Evolutionary conservation across 768 basidiomycete genomes (phyloP).

Genomic region (Mycena amicta): DNA sequence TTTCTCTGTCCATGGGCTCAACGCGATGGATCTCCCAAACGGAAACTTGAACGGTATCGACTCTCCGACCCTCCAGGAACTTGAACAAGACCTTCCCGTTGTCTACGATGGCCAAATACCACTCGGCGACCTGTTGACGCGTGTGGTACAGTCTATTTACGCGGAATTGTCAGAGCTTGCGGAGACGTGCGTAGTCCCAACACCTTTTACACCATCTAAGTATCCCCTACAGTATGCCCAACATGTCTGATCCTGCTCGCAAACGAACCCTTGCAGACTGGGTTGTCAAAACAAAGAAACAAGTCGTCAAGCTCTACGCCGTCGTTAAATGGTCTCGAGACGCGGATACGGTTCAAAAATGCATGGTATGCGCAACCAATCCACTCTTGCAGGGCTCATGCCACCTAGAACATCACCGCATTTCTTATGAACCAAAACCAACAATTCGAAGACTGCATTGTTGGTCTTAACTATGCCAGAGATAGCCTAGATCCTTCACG

Average conservation of each 20-base stretch:
- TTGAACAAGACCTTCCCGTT: slow-evolving; percentile 74
- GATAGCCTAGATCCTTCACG: slow-evolving; percentile 77
- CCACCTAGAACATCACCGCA: slow-evolving; percentile 75
- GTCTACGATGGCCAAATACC: slow-evolving; percentile 76
- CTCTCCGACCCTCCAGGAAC: slow-evolving; percentile 50
- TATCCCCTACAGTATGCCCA: slow-evolving; percentile 58
- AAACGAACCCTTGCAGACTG: slow-evolving; percentile 85
- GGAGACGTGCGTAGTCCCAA: slow-evolving; percentile 69
- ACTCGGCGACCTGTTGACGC: slow-evolving; percentile 73
- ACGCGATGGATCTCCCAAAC: slow-evolving; percentile 9
- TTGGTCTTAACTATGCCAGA: slow-evolving; percentile 63
- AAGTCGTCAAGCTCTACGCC: slow-evolving; percentile 87
- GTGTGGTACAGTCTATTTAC: slow-evolving; percentile 78
- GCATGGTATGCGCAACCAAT: slow-evolving; percentile 59
- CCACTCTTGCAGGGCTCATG: slow-evolving; percentile 3
- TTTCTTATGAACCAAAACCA: slow-evolving; percentile 86
- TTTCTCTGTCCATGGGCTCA: background rate
- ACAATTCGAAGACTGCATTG: slow-evolving; percentile 75
- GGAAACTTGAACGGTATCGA: slow-evolving; percentile 30
- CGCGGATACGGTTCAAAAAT: slow-evolving; percentile 81
- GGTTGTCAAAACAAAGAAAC: slow-evolving; percentile 89
- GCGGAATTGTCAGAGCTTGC: slow-evolving; percentile 80
- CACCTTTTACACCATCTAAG: background rate
- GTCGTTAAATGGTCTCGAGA: slow-evolving; percentile 87
- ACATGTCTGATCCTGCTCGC: slow-evolving; percentile 78